Conservation (phyloP, 2,329 filamentous ascomycete species). For the Coniochaeta pulveracea region DNA sequence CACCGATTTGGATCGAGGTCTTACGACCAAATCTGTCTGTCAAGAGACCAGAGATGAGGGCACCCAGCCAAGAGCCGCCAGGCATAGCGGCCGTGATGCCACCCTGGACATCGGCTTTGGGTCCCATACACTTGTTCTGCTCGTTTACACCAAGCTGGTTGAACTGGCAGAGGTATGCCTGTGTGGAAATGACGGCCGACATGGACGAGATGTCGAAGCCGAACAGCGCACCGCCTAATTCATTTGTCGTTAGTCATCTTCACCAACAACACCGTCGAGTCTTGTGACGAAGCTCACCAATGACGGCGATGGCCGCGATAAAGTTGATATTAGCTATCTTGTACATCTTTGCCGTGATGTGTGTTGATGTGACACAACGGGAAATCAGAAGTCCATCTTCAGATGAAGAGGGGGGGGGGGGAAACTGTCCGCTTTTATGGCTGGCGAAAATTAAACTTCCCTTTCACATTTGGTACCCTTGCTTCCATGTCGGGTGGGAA, state of each 20-base stretch:
- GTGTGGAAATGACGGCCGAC: slow-evolving; percentile 29
- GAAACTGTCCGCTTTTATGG: background rate
- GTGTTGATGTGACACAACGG: too few species aligned
- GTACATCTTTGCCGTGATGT: slow-evolving; percentile 9
- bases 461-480: too few species aligned
- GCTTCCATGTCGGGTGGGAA: too few species aligned
- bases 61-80: slow-evolving; percentile 57
- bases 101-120: slow-evolving; percentile 37
- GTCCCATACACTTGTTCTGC: slow-evolving; percentile 35
- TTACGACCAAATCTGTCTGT: slow-evolving; percentile 41
- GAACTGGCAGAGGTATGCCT: slow-evolving; percentile 29
- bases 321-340: slow-evolving; percentile 27
- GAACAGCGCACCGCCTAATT: slow-evolving; percentile 25
- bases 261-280: background rate
- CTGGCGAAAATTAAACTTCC: too few species aligned
- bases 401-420: background rate
- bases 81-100: slow-evolving; percentile 63
- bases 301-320: slow-evolving; percentile 30
- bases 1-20: slow-evolving; percentile 37
- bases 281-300: slow-evolving; percentile 18
- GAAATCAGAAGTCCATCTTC: too few species aligned
- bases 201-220: slow-evolving; percentile 34
- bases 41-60: slow-evolving; percentile 45
- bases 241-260: background rate
- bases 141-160: slow-evolving; percentile 25